Conservation (phyloP, 306 rosid genomes). For the Glycyrrhiza uralensis region DNA sequence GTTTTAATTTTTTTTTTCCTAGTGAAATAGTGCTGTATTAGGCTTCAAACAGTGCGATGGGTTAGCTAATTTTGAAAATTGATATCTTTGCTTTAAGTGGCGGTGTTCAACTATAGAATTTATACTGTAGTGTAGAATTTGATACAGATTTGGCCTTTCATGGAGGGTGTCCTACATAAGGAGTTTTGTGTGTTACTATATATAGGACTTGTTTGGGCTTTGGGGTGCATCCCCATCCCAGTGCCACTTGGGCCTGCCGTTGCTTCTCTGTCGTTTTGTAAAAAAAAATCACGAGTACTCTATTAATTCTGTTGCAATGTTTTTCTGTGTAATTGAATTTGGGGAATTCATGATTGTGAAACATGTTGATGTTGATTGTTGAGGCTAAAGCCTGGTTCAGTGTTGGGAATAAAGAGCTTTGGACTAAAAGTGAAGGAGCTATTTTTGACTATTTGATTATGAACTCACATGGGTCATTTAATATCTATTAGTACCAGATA, state of each 20-base stretch:
- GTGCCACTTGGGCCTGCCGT: no score
- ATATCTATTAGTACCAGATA: background rate
- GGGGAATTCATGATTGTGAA: background rate
- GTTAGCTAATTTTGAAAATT: background rate
- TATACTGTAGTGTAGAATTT: background rate
- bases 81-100: background rate
- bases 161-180: background rate
- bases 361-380: no score
- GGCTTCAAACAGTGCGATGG: background rate
- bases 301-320: background rate
- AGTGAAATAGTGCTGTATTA: conserved; percentile 6
- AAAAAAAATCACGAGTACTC: background rate
- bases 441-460: background rate
- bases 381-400: conserved; percentile 4
- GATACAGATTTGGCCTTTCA: background rate
- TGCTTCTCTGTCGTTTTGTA: background rate
- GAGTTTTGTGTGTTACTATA: background rate
- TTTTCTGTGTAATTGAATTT: conserved; percentile 7
- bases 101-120: background rate
- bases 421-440: background rate
- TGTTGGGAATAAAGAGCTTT: background rate
- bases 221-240: background rate
- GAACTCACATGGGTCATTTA: background rate
- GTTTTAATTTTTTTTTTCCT: background rate
- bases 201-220: background rate